A percentile compares a stretch with the other conserved stretches of the same genome.
Evolutionary conservation across 2,329 filamentous ascomycete species (phyloP).

Genomic region (Penicillium sp.): DNA sequence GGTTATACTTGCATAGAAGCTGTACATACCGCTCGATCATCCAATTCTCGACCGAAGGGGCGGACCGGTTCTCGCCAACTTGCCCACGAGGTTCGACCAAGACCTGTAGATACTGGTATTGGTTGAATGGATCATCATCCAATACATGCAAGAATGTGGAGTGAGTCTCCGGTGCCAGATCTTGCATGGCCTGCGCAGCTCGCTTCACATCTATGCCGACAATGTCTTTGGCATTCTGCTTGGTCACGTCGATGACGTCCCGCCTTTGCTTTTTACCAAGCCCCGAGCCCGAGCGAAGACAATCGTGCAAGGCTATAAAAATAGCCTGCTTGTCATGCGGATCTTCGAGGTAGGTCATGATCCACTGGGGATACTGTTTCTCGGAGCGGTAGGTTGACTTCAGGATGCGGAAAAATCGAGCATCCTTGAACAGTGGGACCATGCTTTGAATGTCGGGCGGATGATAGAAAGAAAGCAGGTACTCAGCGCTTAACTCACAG

Average conservation of each 20-base stretch:
- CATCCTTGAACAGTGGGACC: conserved; percentile 75
- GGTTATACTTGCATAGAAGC: conserved; percentile 85
- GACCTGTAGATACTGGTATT: conserved; percentile 75
- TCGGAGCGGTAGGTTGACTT: conserved; percentile 85
- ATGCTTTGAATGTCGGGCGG: conserved; percentile 77
- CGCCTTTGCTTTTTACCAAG: conserved; percentile 70
- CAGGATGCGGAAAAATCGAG: conserved; percentile 85
- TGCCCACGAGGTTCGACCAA: conserved; percentile 67
- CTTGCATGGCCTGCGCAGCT: conserved; percentile 67
- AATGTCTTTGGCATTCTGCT: conserved; percentile 66
- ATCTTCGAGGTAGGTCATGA: conserved; percentile 85
- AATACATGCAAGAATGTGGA: conserved; percentile 65
- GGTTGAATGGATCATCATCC: conserved; percentile 61
- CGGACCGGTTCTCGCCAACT: conserved; percentile 35
- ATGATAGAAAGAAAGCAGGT: conserved; percentile 88
- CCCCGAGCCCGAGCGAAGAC: conserved; percentile 65
- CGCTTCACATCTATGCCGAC: conserved; percentile 66
- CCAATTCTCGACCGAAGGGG: conserved; percentile 50
- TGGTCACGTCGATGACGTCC: conserved; percentile 70
- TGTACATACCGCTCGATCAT: conserved; percentile 84
- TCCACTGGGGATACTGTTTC: conserved; percentile 74
- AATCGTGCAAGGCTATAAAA: conserved; percentile 78
- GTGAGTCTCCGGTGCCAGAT: conserved; percentile 66
- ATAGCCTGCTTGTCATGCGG: conserved; percentile 71
- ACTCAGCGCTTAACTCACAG: conserved; percentile 95